phyloP scores from a whole-genome alignment of 192 early-diverging fungal species.

The Backusella luteola region DNA sequence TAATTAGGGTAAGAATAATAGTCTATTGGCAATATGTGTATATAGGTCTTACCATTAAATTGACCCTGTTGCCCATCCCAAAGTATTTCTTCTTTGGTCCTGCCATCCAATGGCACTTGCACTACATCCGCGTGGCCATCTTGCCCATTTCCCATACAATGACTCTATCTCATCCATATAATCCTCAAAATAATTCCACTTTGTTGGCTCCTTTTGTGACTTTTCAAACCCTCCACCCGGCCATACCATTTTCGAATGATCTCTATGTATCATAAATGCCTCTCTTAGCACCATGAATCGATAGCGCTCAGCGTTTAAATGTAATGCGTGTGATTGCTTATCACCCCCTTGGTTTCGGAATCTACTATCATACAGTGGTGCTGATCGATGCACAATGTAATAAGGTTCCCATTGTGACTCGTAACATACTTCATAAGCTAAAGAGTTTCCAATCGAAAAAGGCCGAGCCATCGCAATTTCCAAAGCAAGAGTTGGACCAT shows the following conservation, averaged over 20 bases:
- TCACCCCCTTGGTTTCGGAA: constrained; percentile 57
- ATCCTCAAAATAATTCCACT: constrained; percentile 47
- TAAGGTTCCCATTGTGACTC: constrained; percentile 63
- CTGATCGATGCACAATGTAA: constrained; percentile 40
- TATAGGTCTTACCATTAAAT: not conserved
- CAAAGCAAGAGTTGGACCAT: constrained; percentile 47
- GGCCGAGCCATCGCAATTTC: constrained; percentile 30
- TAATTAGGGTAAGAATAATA: too few species aligned
- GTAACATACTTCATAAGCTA: constrained; percentile 49
- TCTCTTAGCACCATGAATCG: constrained; percentile 42
- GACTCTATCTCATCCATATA: constrained; percentile 41
- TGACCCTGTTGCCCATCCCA: constrained; percentile 35
- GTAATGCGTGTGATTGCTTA: constrained; percentile 52
- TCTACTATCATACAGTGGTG: constrained; percentile 50
- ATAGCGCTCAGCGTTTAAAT: constrained; percentile 47
- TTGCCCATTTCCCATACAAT: constrained; percentile 41
- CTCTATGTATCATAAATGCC: constrained; percentile 50
- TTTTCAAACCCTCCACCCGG: constrained; percentile 42
- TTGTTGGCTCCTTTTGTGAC: constrained; percentile 32
- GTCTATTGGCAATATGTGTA: not conserved
- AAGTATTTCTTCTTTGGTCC: constrained; percentile 38
- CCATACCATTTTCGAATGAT: constrained; percentile 49
- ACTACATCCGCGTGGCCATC: constrained; percentile 52
- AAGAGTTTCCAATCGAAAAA: constrained; percentile 14
- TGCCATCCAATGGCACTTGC: constrained; percentile 43